Evolutionary conservation across 352 stramenopile species (phyloP).

Genomic region (Pythium guiyangense): DNA sequence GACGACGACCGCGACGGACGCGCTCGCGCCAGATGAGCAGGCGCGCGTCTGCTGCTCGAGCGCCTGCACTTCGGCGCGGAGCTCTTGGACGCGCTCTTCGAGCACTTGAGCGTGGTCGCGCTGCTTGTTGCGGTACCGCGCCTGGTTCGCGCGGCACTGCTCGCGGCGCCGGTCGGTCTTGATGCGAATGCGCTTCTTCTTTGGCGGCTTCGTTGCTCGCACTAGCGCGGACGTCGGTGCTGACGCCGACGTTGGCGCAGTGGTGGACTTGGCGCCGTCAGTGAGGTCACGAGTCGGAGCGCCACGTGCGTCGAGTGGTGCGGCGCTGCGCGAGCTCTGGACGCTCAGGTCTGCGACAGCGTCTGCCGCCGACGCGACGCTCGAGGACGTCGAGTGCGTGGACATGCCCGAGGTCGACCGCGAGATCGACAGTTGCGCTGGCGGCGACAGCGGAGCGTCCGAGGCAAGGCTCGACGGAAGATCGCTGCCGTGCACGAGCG

Average conservation of each 20-base stretch:
- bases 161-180: conserved; percentile 46
- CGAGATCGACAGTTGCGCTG: not conserved
- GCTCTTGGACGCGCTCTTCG: conserved; percentile 22
- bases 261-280: too few relatives aligned
- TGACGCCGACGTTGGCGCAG: too few relatives aligned
- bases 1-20: conserved; percentile 12
- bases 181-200: conserved; percentile 28
- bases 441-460: not conserved
- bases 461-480: not conserved
- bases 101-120: conserved; percentile 26
- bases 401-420: not conserved
- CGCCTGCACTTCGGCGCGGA: conserved; percentile 31
- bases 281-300: too few relatives aligned
- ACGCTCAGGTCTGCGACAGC: not conserved
- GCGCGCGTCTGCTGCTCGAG: conserved; percentile 18
- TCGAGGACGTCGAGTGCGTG: not conserved
- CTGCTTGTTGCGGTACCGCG: conserved; percentile 51
- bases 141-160: conserved; percentile 55
- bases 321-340: too few relatives aligned
- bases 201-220: conserved; percentile 1
- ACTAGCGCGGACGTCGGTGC: not conserved
- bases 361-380: not conserved
- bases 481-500: not conserved
- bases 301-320: too few relatives aligned
- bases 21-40: not conserved